Percentiles rank a stretch among this genome's conserved stretches.
These are phyloP conservation scores for Isabelozyma rhagii DNA, from an alignment of 805 yeast genomes.

Conservation along the genomic window DNA sequence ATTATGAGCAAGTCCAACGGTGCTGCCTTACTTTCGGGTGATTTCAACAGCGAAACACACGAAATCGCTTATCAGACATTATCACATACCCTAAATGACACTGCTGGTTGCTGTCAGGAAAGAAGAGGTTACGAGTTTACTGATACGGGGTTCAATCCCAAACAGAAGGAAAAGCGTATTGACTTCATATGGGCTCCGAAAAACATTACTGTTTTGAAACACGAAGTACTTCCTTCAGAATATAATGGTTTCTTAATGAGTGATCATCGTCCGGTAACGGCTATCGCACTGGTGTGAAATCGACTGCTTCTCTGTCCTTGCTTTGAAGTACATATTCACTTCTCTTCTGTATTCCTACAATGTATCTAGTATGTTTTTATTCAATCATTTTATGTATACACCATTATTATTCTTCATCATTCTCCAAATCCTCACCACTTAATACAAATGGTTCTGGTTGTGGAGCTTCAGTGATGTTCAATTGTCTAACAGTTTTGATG, in stretches of 20 bases:
- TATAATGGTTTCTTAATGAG: conserved; percentile 28
- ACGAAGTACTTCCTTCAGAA: conserved; percentile 22
- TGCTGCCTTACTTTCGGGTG: conserved; percentile 32
- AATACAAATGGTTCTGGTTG: conserved; percentile 68
- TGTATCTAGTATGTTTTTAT: conserved; percentile 1
- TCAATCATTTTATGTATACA: neutral
- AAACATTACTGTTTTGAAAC: conserved; percentile 7
- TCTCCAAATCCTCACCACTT: conserved; percentile 51
- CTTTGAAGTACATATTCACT: neutral
- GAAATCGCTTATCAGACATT: conserved; percentile 36
- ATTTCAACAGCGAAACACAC: conserved; percentile 32
- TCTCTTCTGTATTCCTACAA: neutral
- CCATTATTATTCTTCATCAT: conserved; percentile 15
- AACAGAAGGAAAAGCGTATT: conserved; percentile 25
- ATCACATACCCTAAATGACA: conserved; percentile 12
- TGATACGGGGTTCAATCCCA: conserved; percentile 36
- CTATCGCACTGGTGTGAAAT: conserved; percentile 5
- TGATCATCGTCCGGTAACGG: conserved; percentile 36
- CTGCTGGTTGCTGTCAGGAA: conserved; percentile 23
- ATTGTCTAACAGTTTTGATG: conserved; percentile 83
- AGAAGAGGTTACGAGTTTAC: conserved; percentile 40
- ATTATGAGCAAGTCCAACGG: conserved; percentile 21
- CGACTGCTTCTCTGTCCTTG: neutral
- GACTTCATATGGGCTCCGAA: conserved; percentile 42
- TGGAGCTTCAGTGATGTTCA: conserved; percentile 70